phyloP scores from a whole-genome alignment of 306 rosid genomes.

The Mucuna pruriens region DNA sequence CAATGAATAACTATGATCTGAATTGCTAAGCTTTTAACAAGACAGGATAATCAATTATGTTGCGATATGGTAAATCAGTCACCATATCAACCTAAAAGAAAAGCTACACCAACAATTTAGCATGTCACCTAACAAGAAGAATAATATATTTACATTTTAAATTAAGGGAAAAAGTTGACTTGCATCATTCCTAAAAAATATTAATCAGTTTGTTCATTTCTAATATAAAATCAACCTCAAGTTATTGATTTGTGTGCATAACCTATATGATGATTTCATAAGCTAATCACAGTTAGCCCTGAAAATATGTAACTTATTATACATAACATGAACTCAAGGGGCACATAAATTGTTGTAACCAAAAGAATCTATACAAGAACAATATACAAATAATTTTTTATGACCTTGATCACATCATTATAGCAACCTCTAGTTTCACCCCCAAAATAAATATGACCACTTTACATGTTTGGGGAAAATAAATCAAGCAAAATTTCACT shows the following conservation, averaged over 20 bases:
- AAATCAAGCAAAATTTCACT: background rate
- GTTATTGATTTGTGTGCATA: background rate
- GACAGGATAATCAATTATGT: background rate
- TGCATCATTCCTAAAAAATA: background rate
- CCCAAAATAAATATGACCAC: background rate
- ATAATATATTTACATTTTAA: background rate
- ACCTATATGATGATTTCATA: background rate
- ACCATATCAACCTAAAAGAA: background rate
- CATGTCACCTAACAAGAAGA: background rate
- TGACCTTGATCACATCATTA: background rate
- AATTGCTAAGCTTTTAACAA: background rate
- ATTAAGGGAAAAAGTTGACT: background rate
- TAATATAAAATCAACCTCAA: constrained; percentile 11
- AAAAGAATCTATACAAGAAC: constrained; percentile 12
- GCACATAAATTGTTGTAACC: background rate
- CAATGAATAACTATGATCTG: background rate
- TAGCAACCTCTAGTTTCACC: background rate
- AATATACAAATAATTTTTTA: background rate
- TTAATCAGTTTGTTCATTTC: background rate
- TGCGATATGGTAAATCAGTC: background rate
- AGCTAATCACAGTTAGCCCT: background rate
- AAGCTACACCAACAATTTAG: background rate
- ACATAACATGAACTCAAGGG: constrained; percentile 2
- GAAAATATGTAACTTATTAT: background rate
- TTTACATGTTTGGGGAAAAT: background rate